Conservation (phyloP, 805 yeast genomes). For the Starmerella potacharoeniae region DNA sequence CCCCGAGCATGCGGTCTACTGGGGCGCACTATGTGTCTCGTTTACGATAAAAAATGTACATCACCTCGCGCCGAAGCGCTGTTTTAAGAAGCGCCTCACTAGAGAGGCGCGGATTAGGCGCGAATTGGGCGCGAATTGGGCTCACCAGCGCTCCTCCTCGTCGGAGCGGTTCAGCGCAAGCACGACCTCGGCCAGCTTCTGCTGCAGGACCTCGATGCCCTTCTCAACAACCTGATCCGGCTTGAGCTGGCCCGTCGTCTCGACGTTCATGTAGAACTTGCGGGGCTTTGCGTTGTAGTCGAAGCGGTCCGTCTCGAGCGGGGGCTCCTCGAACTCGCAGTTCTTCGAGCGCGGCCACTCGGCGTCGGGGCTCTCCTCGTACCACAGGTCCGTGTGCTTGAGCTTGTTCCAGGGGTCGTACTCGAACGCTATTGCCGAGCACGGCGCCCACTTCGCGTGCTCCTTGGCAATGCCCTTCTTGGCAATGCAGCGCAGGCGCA, state of each 20-base stretch:
- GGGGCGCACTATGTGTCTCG: too few species aligned
- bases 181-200: slow-evolving; percentile 79
- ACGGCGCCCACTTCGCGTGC: slow-evolving; percentile 98
- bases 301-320: slow-evolving; percentile 73
- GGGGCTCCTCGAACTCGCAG: slow-evolving; percentile 93
- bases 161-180: slow-evolving; percentile 41
- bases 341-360: slow-evolving; percentile 93
- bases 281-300: slow-evolving; percentile 76
- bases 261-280: slow-evolving; percentile 78
- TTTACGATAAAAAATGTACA: neutral
- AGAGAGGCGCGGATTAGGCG: too few species aligned
- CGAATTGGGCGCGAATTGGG: too few species aligned
- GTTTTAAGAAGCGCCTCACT: too few species aligned
- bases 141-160: slow-evolving; percentile 20
- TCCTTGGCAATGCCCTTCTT: slow-evolving; percentile 96
- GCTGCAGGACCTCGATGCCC: slow-evolving; percentile 74
- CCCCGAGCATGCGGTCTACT: too few species aligned
- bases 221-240: slow-evolving; percentile 82
- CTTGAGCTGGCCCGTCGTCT: slow-evolving; percentile 78
- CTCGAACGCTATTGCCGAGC: slow-evolving; percentile 90
- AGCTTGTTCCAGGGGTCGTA: slow-evolving; percentile 99
- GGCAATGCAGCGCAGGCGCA: slow-evolving; percentile 82
- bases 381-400: slow-evolving; percentile 94
- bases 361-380: slow-evolving; percentile 70
- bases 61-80: too few species aligned